Evolutionary conservation across 495 filamentous ascomycete species (phyloP), one percentile per base, ranked within the genome.

Genomic region (Saxophila tyrrhenica): DNA sequence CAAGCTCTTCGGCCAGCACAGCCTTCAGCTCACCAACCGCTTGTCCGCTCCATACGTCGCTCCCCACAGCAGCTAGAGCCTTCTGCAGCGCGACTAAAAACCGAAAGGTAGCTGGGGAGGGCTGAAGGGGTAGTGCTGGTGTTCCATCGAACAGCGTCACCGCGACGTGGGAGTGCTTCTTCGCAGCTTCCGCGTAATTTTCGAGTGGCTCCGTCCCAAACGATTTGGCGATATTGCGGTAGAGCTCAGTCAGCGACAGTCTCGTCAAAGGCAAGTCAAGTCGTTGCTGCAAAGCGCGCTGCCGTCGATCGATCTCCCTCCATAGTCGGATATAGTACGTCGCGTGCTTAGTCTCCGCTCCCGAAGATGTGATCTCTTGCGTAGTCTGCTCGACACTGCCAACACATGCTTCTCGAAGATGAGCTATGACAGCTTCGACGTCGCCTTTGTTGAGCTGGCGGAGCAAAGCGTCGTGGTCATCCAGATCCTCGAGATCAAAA

Each of bases 21-120:
- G 16, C 16, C 69, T 91, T 94, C 43, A 97, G 61, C 1, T 72
- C 70, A 9, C 61, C 59, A 0, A 89, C 78, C 0, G 85, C 85
- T 2, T 74, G 76, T 2, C 80, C 77, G 52, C 82, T 90, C 92
- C 92, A 98, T 9, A 97, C 65, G 61, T 97, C 92, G 29, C 71
- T 69, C 0, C 92, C 92, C 10, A 72, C 71, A 13, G 72, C 69
- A 35, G 75, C 75, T 89, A 98, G 94, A 0, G 74, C 70, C 38
- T 69, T 66, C 9, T 77, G 71, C 22, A 95, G 61, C 29, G 74
- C 76, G 25, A 82, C 78, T 41, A 96, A 64, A 50, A 91, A 84
- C 56, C 77, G 78, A 66, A 95, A 94, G 1, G 81, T 77, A 24
- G 75, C 74, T 0, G 87, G 81, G 0, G 89, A 89, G 0, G 90